Evolutionary conservation across 306 rosid genomes (phyloP), one percentile per base, ranked within the genome.

Genomic region (Trifolium fragiferum): DNA sequence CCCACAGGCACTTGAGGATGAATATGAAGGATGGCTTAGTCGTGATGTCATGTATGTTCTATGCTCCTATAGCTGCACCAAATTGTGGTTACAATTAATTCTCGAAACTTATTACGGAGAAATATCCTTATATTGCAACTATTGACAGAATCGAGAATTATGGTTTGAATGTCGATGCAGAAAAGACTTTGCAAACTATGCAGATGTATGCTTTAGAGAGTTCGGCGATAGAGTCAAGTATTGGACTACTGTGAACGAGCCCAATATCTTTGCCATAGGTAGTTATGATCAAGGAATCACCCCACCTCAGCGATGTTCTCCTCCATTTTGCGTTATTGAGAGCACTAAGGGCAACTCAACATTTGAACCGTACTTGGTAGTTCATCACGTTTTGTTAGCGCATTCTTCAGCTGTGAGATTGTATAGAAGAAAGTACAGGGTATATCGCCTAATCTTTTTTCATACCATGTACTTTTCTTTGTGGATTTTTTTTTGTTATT

Each of bases 1-100:
- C 35, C 98, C 93, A 21, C 96, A 89, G n/a, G 84, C 82, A 63
- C 96, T 91, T 65, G 98, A 93, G 32, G 93, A 89, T 75, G 89
- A 87, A 70, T 93, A 93, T 60, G 93, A 85, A 71, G 97, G 97
- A 81, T 93, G 97, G 98, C 10, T 91, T 61, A 83, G 85, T 53
- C 86, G 82, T 23, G 23, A 80, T 46, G 74, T 88, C 54, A 81
- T 93, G 97, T 89, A 85, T 43, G 84, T 25, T 50, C 63, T 14
- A 1, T 50, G 8, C 67, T 23, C 68, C 58, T 71, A 25, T 25
- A 11, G 41, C 43, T 72, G 21, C 64, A 25, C 13, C 16, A 5
- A 11, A 16, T 25, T 59, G 50, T 11, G 25, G 50, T 59, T 67
- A 15, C 38, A 18, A 58, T 37, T 73, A 47, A 10, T 80, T 67